Base-by-base conservation (phyloP, 2,329 filamentous ascomycete genomes). In the Scleromitrula shiraiana region DNA sequence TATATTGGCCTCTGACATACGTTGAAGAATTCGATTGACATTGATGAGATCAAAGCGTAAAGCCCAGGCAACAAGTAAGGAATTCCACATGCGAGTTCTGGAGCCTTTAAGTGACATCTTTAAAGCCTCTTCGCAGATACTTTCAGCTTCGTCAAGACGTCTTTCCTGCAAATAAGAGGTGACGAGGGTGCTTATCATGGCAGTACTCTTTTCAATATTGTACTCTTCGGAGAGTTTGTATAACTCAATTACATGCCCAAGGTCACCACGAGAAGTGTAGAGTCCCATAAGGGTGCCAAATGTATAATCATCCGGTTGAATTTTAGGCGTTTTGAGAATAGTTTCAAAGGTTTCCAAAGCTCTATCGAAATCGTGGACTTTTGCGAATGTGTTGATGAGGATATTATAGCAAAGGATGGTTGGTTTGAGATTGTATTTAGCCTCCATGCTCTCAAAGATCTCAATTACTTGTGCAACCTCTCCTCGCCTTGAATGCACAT, bases 241-340 rank as follows among this genome's bases (percentile, higher is more conserved):
- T 14, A 95, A 65, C 19, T 81, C 72, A 20, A 83, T 70, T 1
- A 85, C 80, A 44, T 77, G 76, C 19, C 83, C 77, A 2, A 90
- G 67, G 61, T 96, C 89, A 19, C 90, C 89, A 56, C 79, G 75
- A 12, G 72, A 73, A 14, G 82, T 82, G 42, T 79, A 78, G 58
- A 94, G 72, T 20, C 78, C 75, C 77, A 95, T 85, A 53, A 95
- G 68, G 5, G 82, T 84, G 3, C 77, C 79, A 58, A 88, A 88
- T 0, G 82, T 85, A 57, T 78, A 74, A 0, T 68, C 59, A 62
- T 87, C 77, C 0, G 85, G 82, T 19, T 65, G 59, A 3, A 78
- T 58, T 26, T 51, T 68, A 59, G 52, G 63, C 57, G 56, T 72
- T 53, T 49, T 41, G 3, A 76, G 50, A 62, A 93, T 73, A 8